Evolutionary conservation across 352 stramenopile genomes (phyloP), one percentile per base, ranked within the genome.

Genomic region (Halophytophthora polymorphica): DNA sequence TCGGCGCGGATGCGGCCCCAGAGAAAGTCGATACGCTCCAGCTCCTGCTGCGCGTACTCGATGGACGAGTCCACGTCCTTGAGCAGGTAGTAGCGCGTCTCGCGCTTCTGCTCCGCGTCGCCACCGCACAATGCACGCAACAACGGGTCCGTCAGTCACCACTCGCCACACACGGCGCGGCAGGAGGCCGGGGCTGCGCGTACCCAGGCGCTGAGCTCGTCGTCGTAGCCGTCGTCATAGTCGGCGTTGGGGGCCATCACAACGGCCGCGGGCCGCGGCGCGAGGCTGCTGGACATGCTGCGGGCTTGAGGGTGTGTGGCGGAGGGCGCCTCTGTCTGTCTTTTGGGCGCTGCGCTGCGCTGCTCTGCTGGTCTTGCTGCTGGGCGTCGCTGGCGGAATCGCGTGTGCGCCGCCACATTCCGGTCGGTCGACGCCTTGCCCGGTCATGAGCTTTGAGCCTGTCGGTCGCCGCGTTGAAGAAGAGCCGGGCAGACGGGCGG

Each of bases 21-120:
- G 28, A 92, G 71, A 52, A 92, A 86, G 53, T 92, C 78, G n/a
- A 92, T 72, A 17, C 75, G 82, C 57, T 92, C 82, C 8, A 92
- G 59, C 48, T 92, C 82, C 14, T 82, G 68, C 37, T 77, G 56
- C 25, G 77, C 76, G 17, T 64, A 71, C 36, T 76, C 59, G 17
- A 86, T 58, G 13, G 73, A 58, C 23, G 71, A 69, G 50, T 72
- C 59, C 7, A 84, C 77, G 43, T 86, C 70, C 52, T 81, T 77
- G 37, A 77, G 58, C 44, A 90, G 51, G 49, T 82, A 90, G 17
- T 66, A 62, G 10, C 71, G 74, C 45, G 73, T 76, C 56, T 88
- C 79, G 11, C 66, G 59, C 50, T 76, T 87, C 79, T 90, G 43
- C 48, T 59, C 14, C 5, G 7, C n/a, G 42, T 7, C 18, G 29